These are phyloP conservation scores for Plasmopara muralis DNA, from an alignment of 352 stramenopile genomes.

Conservation along the genomic window DNA sequence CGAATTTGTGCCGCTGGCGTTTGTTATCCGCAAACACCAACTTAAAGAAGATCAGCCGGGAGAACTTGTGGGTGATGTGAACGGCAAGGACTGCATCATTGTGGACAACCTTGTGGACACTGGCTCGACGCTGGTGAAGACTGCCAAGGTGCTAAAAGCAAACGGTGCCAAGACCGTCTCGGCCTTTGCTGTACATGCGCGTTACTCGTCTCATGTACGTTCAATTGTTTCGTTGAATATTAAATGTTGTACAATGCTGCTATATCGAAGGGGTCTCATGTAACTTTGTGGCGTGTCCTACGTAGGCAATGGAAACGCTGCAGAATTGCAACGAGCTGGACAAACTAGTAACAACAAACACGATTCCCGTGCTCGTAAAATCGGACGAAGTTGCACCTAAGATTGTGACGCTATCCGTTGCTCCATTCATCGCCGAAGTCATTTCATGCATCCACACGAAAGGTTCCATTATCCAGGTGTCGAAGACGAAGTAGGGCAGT, in stretches of 20 bases:
- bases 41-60: constrained; percentile 58
- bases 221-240: neutral
- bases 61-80: constrained; percentile 72
- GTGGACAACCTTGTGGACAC: constrained; percentile 86
- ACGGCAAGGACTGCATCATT: constrained; percentile 81
- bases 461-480: constrained; percentile 76
- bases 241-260: neutral
- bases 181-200: constrained; percentile 77
- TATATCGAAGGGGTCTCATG: neutral
- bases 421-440: constrained; percentile 82
- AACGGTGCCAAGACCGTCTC: constrained; percentile 70
- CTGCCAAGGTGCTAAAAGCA: constrained; percentile 73
- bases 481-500: constrained; percentile 79
- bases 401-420: constrained; percentile 81
- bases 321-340: constrained; percentile 72
- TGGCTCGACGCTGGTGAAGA: constrained; percentile 76
- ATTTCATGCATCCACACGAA: constrained; percentile 87
- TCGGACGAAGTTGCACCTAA: constrained; percentile 37
- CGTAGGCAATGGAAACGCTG: constrained; percentile 46
- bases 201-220: constrained; percentile 74
- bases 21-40: constrained; percentile 81
- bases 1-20: constrained; percentile 68
- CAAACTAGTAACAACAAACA: constrained; percentile 82
- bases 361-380: constrained; percentile 49
- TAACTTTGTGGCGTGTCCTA: neutral